These are phyloP conservation scores for Diaporthe longicolla DNA, from an alignment of 2,329 filamentous ascomycete genomes.

Conservation along the genomic window DNA sequence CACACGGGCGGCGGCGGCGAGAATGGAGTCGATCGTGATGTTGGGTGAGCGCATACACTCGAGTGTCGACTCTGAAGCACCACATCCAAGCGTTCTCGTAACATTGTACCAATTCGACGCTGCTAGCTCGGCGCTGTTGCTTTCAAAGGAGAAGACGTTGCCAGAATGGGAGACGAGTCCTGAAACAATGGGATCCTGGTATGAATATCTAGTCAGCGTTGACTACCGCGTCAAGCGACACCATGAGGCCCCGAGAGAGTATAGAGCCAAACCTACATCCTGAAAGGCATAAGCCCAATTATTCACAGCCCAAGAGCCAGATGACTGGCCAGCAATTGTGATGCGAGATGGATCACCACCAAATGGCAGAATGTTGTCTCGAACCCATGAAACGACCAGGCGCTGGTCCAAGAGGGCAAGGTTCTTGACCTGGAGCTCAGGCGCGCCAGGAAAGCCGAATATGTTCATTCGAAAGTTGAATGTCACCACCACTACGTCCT, in stretches of 20 bases:
- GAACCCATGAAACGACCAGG: conserved; percentile 34
- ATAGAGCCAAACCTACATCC: background rate
- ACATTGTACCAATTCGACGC: conserved; percentile 33
- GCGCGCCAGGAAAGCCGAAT: conserved; percentile 33
- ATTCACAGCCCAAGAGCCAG: conserved; percentile 22
- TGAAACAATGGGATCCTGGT: conserved; percentile 17
- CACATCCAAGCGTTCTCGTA: conserved; percentile 27
- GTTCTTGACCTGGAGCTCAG: conserved; percentile 35
- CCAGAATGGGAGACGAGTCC: conserved; percentile 27
- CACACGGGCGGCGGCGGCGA: conserved; percentile 14
- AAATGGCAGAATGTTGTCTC: conserved; percentile 26
- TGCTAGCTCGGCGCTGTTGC: conserved; percentile 24
- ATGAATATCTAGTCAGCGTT: background rate
- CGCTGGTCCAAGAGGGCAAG: conserved; percentile 37
- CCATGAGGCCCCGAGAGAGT: background rate
- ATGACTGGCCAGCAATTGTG: conserved; percentile 34
- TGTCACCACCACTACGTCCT: conserved; percentile 37
- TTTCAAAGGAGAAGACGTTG: conserved; percentile 4
- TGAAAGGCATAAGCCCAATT: conserved; percentile 13
- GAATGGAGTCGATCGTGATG: background rate
- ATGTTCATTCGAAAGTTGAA: conserved; percentile 38
- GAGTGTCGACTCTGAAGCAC: conserved; percentile 11
- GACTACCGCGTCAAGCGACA: too few relatives aligned
- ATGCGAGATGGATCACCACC: conserved; percentile 33
- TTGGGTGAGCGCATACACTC: conserved; percentile 31